phyloP scores from a whole-genome alignment of 345 rosid genomes.

The Eucalyptus camaldulensis region DNA sequence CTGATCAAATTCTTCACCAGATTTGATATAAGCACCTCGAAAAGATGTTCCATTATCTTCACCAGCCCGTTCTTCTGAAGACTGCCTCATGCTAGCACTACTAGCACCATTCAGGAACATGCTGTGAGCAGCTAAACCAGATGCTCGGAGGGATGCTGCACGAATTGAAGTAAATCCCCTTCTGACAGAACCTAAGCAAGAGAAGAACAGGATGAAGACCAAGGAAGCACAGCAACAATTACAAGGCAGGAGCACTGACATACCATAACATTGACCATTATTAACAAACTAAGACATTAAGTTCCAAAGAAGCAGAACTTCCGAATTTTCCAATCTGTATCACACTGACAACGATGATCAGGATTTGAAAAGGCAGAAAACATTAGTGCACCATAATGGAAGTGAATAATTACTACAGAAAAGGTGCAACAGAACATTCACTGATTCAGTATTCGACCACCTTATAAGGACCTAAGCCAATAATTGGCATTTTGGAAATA shows the following conservation, averaged over 20 bases:
- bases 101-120: conserved; percentile 3
- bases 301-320: background rate
- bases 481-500: background rate
- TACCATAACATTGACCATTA: background rate
- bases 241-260: background rate
- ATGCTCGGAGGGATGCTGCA: conserved; percentile 55
- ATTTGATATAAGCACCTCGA: background rate
- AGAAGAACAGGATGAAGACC: background rate
- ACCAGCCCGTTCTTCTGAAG: conserved; percentile 15
- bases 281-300: background rate
- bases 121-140: conserved; percentile 43
- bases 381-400: background rate
- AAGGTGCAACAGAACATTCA: background rate
- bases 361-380: background rate
- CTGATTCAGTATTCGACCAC: background rate
- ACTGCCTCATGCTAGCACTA: conserved; percentile 4
- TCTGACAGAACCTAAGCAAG: conserved; percentile 17
- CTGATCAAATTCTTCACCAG: conserved; percentile 11
- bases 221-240: background rate
- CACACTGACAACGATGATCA: background rate
- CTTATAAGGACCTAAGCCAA: background rate
- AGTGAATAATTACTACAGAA: background rate
- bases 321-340: background rate
- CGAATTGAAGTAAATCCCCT: conserved; percentile 64
- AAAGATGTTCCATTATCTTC: conserved; percentile 1